Evolutionary conservation across 208 protist genomes (phyloP).

Genomic region (Balamuthia mandrillaris): DNA sequence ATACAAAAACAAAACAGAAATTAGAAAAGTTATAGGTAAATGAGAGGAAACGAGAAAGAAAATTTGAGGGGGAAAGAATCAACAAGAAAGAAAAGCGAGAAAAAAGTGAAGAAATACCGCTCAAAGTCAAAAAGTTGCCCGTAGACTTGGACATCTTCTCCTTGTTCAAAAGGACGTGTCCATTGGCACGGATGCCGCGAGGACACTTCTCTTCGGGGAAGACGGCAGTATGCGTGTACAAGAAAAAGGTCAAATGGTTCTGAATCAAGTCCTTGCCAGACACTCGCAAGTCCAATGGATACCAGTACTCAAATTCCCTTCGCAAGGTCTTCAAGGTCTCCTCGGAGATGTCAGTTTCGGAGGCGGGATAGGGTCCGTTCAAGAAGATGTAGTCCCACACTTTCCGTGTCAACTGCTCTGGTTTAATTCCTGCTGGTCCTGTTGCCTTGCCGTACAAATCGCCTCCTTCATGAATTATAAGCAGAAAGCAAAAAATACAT

Average conservation of each 20-base stretch:
- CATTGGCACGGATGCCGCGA: conserved; percentile 94
- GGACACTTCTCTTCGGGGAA: conserved; percentile 86
- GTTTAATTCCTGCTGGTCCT: conserved; percentile 80
- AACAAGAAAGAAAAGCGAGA: conserved; percentile 53
- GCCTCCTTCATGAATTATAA: too few relatives aligned
- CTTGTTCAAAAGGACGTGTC: conserved; percentile 96
- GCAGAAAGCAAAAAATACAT: too few relatives aligned
- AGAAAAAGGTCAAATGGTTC: conserved; percentile 99
- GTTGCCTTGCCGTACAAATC: conserved; percentile 57
- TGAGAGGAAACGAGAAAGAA: too few relatives aligned
- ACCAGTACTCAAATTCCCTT: conserved; percentile 96
- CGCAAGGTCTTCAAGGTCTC: conserved; percentile 77
- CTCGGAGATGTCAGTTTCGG: conserved; percentile 65
- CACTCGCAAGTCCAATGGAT: conserved; percentile 96
- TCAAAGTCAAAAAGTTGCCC: conserved; percentile 98
- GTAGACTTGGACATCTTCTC: conserved; percentile 99
- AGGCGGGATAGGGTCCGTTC: conserved; percentile 71
- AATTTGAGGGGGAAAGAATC: neutral
- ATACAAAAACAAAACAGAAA: too few relatives aligned
- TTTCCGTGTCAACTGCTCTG: conserved; percentile 87
- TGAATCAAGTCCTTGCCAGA: conserved; percentile 98
- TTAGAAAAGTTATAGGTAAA: too few relatives aligned
- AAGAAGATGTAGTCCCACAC: conserved; percentile 93
- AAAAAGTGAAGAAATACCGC: conserved; percentile 52
- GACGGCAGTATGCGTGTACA: conserved; percentile 99